Conservation (phyloP, 768 basidiomycete genomes). For the Termitomyces sp. region DNA sequence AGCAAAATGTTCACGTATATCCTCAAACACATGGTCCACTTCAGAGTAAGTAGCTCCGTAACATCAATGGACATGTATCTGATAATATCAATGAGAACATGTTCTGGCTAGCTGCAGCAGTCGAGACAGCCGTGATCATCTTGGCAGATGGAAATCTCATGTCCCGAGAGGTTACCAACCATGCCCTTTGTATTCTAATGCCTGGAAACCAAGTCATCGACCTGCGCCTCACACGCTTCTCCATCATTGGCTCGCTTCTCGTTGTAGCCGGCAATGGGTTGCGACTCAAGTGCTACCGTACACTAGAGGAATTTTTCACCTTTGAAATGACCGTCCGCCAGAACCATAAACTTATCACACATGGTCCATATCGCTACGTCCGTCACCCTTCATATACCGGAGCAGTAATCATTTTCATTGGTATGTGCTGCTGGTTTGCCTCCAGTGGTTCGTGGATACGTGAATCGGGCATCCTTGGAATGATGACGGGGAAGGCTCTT, state of each 20-base stretch:
- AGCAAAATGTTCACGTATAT: neutral
- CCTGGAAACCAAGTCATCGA: neutral
- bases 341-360: neutral
- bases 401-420: neutral
- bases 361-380: neutral
- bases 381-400: neutral
- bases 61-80: neutral
- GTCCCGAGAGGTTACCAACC: neutral
- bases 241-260: conserved; percentile 25
- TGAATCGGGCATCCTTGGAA: neutral
- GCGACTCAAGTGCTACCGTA: conserved; percentile 31
- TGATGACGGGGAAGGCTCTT: neutral
- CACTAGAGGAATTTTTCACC: conserved; percentile 31
- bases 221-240: conserved; percentile 17
- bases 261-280: conserved; percentile 25
- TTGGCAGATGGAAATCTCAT: neutral
- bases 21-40: neutral
- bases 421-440: neutral
- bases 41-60: conserved; percentile 2
- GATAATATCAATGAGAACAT: neutral
- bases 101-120: neutral
- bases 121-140: conserved; percentile 2
- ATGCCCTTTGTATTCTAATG: neutral
- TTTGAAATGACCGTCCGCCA: conserved; percentile 17
- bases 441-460: neutral